These are phyloP conservation scores for Athelia psychrophila DNA, from an alignment of 1,284 basidiomycete genomes.

Conservation along the genomic window DNA sequence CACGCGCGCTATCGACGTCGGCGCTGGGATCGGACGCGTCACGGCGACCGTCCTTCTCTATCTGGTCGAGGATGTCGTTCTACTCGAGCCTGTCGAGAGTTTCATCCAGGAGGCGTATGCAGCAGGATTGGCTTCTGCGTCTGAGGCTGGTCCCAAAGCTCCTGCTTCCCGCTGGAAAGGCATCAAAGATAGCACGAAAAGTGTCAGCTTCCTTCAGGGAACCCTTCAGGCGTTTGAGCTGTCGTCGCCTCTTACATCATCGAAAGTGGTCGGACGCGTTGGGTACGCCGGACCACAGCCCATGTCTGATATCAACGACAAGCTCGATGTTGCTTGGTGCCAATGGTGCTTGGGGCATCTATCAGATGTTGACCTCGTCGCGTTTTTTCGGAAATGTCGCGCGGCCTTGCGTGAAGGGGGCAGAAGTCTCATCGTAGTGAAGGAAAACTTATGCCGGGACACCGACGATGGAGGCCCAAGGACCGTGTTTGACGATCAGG, in stretches of 20 bases:
- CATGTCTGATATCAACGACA: slow-evolving; percentile 30
- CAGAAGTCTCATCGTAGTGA: slow-evolving; percentile 74
- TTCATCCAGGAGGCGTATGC: slow-evolving; percentile 74
- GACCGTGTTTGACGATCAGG: slow-evolving; percentile 79
- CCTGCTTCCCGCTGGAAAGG: slow-evolving; percentile 57
- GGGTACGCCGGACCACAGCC: slow-evolving; percentile 40
- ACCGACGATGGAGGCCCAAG: slow-evolving; percentile 46
- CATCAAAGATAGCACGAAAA: slow-evolving; percentile 59
- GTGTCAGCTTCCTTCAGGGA: slow-evolving; percentile 78
- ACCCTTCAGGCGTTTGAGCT: slow-evolving; percentile 82
- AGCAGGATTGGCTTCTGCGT: slow-evolving; percentile 40
- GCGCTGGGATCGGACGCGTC: slow-evolving; percentile 89
- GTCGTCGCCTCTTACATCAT: slow-evolving; percentile 38
- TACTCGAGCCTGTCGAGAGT: slow-evolving; percentile 81
- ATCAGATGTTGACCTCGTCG: slow-evolving; percentile 71
- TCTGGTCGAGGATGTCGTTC: slow-evolving; percentile 80
- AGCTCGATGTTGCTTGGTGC: slow-evolving; percentile 87
- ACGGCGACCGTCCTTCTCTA: slow-evolving; percentile 83
- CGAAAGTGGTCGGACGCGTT: slow-evolving; percentile 51
- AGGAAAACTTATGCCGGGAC: slow-evolving; percentile 87
- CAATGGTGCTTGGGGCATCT: slow-evolving; percentile 96
- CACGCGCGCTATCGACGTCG: slow-evolving; percentile 83
- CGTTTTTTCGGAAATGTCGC: slow-evolving; percentile 67
- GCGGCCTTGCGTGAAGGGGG: slow-evolving; percentile 50
- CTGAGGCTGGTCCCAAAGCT: slow-evolving; percentile 9